Evolutionary conservation across 208 protist genomes (phyloP), one percentile per base, ranked within the genome.

Genomic region (Trichomonas gallinae): DNA sequence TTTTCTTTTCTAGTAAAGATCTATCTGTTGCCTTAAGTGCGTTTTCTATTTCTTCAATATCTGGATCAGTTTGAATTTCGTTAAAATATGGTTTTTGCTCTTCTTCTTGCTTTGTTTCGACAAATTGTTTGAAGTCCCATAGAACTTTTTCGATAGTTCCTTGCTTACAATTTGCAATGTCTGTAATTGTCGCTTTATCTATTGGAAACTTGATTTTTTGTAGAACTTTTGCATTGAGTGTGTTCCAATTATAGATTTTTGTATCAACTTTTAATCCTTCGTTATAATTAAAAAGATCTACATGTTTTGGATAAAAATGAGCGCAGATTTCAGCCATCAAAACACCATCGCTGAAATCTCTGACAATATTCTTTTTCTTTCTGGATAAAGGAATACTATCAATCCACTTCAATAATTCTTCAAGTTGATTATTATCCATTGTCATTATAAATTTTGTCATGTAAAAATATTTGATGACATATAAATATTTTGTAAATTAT

Each of bases 231-330:
- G 40, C 15, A 96, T 99, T 99, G 13, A 99, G 98, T 0, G 99
- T 99, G 42, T 98, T 89, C 99, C 99, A 99, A 97, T 99, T 99
- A 97, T 99, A 98, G 17, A 98, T 58, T 97, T 99, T 99, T 96
- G 99, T 98, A 42, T 96, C 96, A 6, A 97, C 97, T 0, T 98
- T 98, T 97, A 98, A 98, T 23, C 98, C 98, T 0, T 98, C 97
- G 13, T 97, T 97, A 97, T 99, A 99, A 98, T 99, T 99, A 98
- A 99, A 99, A 58, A 99, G 97, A n/a, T 99, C 98, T 0, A 99
- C 99, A 23, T 99, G 96, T 89, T 98, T 98, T 17, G 99, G 99
- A 96, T 99, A 99, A 97, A 99, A 99, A 97, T 99, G 98, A 88
- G 99, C 98, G 17, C 99, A 97, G 15, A 99, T 98, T 96, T 99